phyloP scores from a whole-genome alignment of 2,329 filamentous ascomycete species.

The Sclerotinia borealis region DNA sequence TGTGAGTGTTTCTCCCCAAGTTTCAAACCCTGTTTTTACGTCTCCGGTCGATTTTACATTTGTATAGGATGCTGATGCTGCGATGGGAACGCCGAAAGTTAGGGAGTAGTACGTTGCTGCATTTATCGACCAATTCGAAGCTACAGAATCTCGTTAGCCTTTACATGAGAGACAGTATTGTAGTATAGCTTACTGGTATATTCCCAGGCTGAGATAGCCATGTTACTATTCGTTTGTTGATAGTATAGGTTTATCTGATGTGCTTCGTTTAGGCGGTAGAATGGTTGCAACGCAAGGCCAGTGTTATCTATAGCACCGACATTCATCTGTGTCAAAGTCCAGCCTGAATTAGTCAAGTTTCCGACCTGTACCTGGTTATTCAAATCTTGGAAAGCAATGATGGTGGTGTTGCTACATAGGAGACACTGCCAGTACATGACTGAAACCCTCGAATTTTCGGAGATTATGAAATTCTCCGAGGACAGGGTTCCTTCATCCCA shows the following conservation, averaged over 20 bases:
- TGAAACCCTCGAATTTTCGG: constrained; percentile 11
- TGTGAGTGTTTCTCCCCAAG: neutral
- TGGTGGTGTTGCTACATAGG: constrained; percentile 14
- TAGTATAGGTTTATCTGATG: constrained; percentile 19
- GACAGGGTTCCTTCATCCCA: constrained; percentile 15
- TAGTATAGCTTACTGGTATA: neutral
- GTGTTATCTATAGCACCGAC: constrained; percentile 12
- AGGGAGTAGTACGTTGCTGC: neutral
- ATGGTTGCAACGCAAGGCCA: constrained; percentile 17
- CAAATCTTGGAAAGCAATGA: constrained; percentile 16
- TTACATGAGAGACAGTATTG: neutral
- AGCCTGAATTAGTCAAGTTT: constrained; percentile 15
- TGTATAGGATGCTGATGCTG: constrained; percentile 1
- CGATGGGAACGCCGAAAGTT: neutral
- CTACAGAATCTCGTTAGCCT: neutral
- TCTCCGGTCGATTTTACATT: neutral
- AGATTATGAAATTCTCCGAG: constrained; percentile 6
- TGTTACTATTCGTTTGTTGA: constrained; percentile 6
- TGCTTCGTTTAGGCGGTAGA: neutral
- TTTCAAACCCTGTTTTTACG: neutral
- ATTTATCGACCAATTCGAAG: neutral
- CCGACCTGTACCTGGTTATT: constrained; percentile 15
- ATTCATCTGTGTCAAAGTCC: constrained; percentile 14
- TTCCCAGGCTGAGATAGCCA: constrained; percentile 10
- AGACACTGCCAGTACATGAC: constrained; percentile 18